These are phyloP conservation scores for Vanrija sp. DNA, from an alignment of 1,284 basidiomycete species.

Conservation along the genomic window DNA sequence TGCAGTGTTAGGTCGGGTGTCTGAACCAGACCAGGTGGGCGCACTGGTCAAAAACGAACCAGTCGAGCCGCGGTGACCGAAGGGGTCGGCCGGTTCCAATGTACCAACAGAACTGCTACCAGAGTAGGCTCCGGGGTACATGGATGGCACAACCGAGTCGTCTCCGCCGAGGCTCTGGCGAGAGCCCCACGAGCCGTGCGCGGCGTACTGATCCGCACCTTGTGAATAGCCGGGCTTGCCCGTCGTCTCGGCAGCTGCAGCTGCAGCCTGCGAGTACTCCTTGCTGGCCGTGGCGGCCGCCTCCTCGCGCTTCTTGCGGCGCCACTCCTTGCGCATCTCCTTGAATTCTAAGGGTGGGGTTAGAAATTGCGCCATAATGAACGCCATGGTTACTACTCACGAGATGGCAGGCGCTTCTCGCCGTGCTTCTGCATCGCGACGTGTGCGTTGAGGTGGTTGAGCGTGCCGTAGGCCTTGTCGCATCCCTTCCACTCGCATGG, in stretches of 20 bases:
- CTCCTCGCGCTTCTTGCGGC: conserved; percentile 79
- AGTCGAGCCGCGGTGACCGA: conserved; percentile 12
- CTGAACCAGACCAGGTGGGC: conserved; percentile 9
- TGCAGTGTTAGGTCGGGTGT: conserved; percentile 19
- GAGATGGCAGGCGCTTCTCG: conserved; percentile 52
- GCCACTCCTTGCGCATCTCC: conserved; percentile 92
- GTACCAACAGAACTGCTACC: background rate
- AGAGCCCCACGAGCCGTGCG: no score
- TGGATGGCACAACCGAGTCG: no score
- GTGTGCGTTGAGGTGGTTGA: conserved; percentile 58
- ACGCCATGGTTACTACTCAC: conserved; percentile 34
- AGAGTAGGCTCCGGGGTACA: background rate
- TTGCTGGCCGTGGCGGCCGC: conserved; percentile 24
- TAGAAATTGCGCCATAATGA: background rate
- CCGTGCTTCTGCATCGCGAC: conserved; percentile 58
- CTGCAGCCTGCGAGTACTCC: conserved; percentile 9
- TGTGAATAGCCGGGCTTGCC: no score
- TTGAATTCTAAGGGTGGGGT: conserved; percentile 72
- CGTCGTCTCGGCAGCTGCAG: conserved; percentile 4
- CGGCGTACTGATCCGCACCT: no score
- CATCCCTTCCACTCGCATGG: conserved; percentile 55
- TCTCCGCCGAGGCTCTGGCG: no score
- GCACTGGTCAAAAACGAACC: conserved; percentile 13
- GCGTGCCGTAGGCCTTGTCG: conserved; percentile 54
- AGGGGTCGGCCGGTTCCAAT: conserved; percentile 4